Percentiles rank a stretch among this genome's conserved stretches.
These are phyloP conservation scores for Pseudocercospora macadamiae DNA, from an alignment of 2,329 filamentous ascomycete genomes.

Conservation along the genomic window DNA sequence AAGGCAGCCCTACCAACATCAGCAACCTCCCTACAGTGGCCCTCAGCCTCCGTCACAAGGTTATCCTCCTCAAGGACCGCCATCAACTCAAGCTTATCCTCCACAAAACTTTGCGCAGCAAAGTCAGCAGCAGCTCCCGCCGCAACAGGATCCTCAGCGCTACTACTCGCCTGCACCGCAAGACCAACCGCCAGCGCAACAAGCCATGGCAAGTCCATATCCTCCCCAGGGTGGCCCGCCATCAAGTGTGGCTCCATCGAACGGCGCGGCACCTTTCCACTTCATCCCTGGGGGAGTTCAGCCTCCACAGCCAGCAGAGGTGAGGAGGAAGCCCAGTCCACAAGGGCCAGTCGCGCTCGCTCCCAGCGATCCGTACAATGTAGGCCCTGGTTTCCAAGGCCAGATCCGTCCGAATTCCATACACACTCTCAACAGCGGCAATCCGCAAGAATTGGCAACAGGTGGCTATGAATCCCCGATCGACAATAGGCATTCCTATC, in stretches of 20 bases:
- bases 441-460: conserved; percentile 53
- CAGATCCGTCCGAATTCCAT: conserved; percentile 44
- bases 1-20: conserved; percentile 32
- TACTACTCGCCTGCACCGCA: conserved; percentile 43
- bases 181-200: conserved; percentile 36
- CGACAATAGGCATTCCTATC: conserved; percentile 48
- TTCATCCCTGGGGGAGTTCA: conserved; percentile 41
- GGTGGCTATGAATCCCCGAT: conserved; percentile 52
- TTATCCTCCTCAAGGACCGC: conserved; percentile 39
- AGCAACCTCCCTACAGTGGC: conserved; percentile 32
- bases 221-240: conserved; percentile 30
- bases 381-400: conserved; percentile 35
- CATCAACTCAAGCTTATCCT: conserved; percentile 32
- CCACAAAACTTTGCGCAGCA: conserved; percentile 36
- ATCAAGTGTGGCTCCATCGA: conserved; percentile 17
- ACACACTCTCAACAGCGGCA: conserved; percentile 43
- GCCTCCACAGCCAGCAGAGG: conserved; percentile 25
- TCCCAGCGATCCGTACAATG: conserved; percentile 44
- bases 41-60: conserved; percentile 41
- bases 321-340: conserved; percentile 36
- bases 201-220: conserved; percentile 31
- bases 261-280: conserved; percentile 39
- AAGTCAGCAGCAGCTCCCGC: conserved; percentile 34
- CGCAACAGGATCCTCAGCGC: conserved; percentile 39
- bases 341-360: conserved; percentile 25